phyloP scores from a whole-genome alignment of 169 alveolate species.

The Eimeria brunetti region DNA sequence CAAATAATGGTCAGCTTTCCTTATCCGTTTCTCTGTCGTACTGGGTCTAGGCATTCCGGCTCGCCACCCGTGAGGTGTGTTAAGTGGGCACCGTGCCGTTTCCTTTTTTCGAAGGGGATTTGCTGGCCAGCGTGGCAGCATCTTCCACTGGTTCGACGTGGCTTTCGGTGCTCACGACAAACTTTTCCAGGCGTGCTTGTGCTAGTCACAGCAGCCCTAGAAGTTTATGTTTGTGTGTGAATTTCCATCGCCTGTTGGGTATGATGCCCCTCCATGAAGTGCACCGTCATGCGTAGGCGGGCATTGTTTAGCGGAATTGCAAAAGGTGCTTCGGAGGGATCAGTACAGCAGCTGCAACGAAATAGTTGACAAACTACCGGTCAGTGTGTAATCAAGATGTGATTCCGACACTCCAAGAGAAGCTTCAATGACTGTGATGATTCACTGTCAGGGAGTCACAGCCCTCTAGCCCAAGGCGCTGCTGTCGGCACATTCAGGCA shows the following conservation, averaged over 20 bases:
- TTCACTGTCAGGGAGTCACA: background rate
- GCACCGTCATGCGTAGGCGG: background rate
- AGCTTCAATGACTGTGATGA: background rate
- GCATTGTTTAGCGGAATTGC: background rate
- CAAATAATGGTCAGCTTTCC: background rate
- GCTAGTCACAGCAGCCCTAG: conserved; percentile 16
- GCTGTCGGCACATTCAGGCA: background rate
- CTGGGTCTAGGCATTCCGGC: background rate
- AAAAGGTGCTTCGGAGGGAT: background rate
- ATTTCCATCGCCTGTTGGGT: background rate
- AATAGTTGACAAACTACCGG: background rate
- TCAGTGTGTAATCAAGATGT: background rate
- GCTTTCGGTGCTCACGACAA: background rate
- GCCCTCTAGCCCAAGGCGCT: background rate
- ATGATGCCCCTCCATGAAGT: background rate
- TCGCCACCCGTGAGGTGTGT: background rate
- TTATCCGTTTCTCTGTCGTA: background rate
- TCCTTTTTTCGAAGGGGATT: background rate
- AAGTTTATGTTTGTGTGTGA: background rate
- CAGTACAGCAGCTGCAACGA: background rate
- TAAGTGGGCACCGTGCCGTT: background rate
- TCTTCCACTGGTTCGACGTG: background rate
- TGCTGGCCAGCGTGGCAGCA: background rate
- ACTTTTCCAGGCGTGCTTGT: background rate
- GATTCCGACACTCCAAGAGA: background rate